Conservation (phyloP, 306 rosid genomes). For the Spatholobus suberectus region DNA sequence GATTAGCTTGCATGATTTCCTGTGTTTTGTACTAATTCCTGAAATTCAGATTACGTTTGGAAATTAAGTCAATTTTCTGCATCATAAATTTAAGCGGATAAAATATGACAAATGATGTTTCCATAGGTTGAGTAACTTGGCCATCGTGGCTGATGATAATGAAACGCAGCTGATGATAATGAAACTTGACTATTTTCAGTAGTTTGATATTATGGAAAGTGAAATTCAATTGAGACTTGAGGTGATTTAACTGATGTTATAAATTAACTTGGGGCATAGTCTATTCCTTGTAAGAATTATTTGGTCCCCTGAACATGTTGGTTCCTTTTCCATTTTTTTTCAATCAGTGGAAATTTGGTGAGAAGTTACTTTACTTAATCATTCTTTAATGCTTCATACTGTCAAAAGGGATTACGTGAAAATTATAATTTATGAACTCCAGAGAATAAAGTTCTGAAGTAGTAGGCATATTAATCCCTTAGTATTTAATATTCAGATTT, state of each 20-base stretch:
- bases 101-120: background rate
- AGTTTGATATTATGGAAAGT: constrained; percentile 31
- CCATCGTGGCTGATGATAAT: constrained; percentile 15
- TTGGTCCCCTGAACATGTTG: background rate
- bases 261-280: background rate
- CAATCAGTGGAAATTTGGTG: background rate
- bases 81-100: background rate
- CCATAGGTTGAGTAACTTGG: background rate
- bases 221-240: constrained; percentile 1
- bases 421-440: constrained; percentile 16
- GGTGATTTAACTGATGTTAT: constrained; percentile 22
- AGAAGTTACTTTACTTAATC: background rate
- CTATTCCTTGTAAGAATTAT: background rate
- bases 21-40: constrained; percentile 12
- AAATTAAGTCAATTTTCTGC: background rate
- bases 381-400: constrained; percentile 9
- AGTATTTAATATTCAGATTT: background rate
- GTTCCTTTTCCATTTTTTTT: constrained; percentile 14
- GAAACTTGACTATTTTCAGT: background rate
- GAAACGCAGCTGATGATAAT: constrained; percentile 24
- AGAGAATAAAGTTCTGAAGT: no score
- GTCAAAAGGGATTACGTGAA: background rate
- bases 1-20: constrained; percentile 15
- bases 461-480: no score
- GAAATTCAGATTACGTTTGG: background rate